Conservation (phyloP, 257 asterid genomes). For the Avicennia marina region DNA sequence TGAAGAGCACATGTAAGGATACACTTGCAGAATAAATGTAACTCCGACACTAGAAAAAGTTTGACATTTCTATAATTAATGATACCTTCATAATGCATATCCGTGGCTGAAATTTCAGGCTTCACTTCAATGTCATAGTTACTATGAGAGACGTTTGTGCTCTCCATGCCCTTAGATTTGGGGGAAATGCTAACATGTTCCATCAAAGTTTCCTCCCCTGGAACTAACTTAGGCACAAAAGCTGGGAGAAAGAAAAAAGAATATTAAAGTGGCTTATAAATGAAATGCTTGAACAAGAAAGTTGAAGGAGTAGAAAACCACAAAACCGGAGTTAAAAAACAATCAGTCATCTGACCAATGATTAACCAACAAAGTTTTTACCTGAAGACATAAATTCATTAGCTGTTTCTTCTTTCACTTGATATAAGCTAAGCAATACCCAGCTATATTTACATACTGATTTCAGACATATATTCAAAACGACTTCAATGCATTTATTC, state of each 20-base stretch:
- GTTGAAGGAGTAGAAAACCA: slow-evolving; percentile 3
- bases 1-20: too few relatives aligned
- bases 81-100: slow-evolving; percentile 39
- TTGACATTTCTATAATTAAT: background rate
- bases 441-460: background rate
- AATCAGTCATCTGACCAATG: background rate
- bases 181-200: slow-evolving; percentile 60
- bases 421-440: background rate
- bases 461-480: background rate
- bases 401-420: background rate
- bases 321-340: background rate
- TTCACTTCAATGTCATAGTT: slow-evolving; percentile 45
- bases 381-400: background rate
- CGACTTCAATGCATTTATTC: too few relatives aligned
- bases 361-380: background rate
- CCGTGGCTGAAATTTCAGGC: slow-evolving; percentile 28
- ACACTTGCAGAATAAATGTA: background rate
- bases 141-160: slow-evolving; percentile 35
- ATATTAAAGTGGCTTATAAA: background rate
- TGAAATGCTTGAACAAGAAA: background rate
- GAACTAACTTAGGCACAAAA: slow-evolving; percentile 48
- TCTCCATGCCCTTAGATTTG: slow-evolving; percentile 53
- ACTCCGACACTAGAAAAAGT: background rate
- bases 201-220: slow-evolving; percentile 29
- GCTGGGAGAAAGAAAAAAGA: slow-evolving; percentile 43